Evolutionary conservation across 805 yeast species (phyloP), one percentile per base, ranked within the genome.

Genomic region (Candida yuanshanica): DNA sequence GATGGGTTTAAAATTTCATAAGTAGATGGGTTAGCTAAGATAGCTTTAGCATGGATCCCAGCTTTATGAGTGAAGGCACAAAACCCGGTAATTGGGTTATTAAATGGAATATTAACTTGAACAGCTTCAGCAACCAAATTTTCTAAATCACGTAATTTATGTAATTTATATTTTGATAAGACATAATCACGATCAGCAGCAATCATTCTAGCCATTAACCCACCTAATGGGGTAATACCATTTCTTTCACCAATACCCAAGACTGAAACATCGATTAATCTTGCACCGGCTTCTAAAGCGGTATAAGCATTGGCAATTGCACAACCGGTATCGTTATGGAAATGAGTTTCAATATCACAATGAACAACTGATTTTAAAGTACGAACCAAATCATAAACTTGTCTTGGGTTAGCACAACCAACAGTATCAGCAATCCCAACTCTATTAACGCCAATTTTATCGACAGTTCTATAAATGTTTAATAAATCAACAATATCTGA

Each of bases 41-140:
- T 91, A 43, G 98, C 98, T 75, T 93, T 91, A 58, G 99, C 98
- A 65, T 91, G 99, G 63, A 91, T 90, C 68, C 99, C 99, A 44
- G 99, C 99, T 76, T 91, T 91, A 74, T 91, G 99, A 45, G 99
- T 91, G 72, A 91, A 91, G 35, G 99, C 99, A 74, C 98, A 93
- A 83, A 93, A 93, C 25, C 99, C 99, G 33, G 99, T 91, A 65
- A 91, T 88, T 55, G 98, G 98, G 73, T 91, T 91, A 77, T 91
- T 91, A 77, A 91, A 91, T 45, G 99, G 99, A 58, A 93, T 77
- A 68, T 91, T 91, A 49, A 91, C 96, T 70, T 88, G 95, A 42
- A 91, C 98, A 37, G 96, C 95, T 53, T 91, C 96, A 33, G 98
- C 98, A 52, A 91, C 97, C 63, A 93, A 73, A 67, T 82, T 88